A percentile compares a stretch with the other conserved stretches of the same genome.
Evolutionary conservation across 306 rosid genomes (phyloP).

Genomic region (Medicago arabica): DNA sequence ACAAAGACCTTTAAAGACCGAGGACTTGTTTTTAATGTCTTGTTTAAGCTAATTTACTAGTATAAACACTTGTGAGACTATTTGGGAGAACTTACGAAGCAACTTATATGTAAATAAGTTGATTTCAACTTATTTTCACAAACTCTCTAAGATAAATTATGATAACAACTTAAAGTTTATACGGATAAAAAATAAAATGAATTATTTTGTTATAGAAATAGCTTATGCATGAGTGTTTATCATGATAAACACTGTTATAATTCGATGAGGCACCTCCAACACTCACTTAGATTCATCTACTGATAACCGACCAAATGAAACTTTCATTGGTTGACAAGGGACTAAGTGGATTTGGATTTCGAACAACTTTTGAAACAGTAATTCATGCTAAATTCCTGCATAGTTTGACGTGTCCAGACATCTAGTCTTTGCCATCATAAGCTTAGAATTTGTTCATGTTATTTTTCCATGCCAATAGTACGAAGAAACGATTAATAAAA

Average conservation of each 20-base stretch:
- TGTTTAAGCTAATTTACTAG: too few relatives aligned
- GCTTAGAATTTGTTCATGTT: constrained; percentile 34
- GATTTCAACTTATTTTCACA: too few relatives aligned
- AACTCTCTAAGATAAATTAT: too few relatives aligned
- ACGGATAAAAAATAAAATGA: too few relatives aligned
- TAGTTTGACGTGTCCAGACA: constrained; percentile 54
- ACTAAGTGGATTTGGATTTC: constrained; percentile 40
- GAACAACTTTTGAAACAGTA: constrained; percentile 30
- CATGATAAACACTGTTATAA: too few relatives aligned
- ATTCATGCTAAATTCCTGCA: constrained; percentile 48
- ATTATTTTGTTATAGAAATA: too few relatives aligned
- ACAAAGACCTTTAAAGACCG: background rate
- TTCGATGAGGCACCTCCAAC: background rate
- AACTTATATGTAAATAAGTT: too few relatives aligned
- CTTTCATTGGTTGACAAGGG: constrained; percentile 20
- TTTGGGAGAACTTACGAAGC: too few relatives aligned
- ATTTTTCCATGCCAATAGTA: constrained; percentile 50
- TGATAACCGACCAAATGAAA: background rate
- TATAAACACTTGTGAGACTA: too few relatives aligned
- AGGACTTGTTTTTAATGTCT: background rate
- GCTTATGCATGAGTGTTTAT: too few relatives aligned
- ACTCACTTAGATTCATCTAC: background rate
- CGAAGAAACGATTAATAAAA: constrained; percentile 45
- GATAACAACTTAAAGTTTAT: too few relatives aligned
- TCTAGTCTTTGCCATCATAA: constrained; percentile 56